A percentile compares a stretch with the other conserved stretches of the same genome.
phyloP scores from a whole-genome alignment of 257 asterid species.

The Fraxinus americana region DNA sequence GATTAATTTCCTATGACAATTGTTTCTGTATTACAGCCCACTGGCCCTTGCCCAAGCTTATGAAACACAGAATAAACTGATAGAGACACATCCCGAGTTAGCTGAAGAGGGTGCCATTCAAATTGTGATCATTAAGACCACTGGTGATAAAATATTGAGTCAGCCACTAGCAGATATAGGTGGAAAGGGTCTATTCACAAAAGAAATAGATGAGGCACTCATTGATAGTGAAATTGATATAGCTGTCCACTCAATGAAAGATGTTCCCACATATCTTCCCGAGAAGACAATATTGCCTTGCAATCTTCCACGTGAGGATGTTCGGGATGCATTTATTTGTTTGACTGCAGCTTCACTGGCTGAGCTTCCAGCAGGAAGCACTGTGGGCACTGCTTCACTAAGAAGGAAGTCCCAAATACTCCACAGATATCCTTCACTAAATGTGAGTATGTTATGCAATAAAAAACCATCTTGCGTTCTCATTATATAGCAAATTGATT shows the following conservation, averaged over 20 bases:
- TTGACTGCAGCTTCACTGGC: constrained; percentile 68
- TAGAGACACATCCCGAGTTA: constrained; percentile 71
- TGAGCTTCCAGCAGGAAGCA: constrained; percentile 84
- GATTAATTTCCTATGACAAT: constrained; percentile 11
- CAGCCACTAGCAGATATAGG: constrained; percentile 99
- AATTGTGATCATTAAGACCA: constrained; percentile 83
- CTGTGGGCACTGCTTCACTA: constrained; percentile 89
- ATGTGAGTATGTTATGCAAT: constrained; percentile 41
- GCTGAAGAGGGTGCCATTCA: constrained; percentile 90
- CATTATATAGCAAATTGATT: not conserved
- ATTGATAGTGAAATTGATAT: constrained; percentile 82
- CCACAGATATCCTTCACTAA: constrained; percentile 74
- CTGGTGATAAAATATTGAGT: constrained; percentile 86
- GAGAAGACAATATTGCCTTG: constrained; percentile 78
- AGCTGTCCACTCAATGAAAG: constrained; percentile 99
- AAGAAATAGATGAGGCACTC: constrained; percentile 96
- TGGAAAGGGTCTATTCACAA: constrained; percentile 94
- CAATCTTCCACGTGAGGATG: constrained; percentile 96
- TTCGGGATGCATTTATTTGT: constrained; percentile 91
- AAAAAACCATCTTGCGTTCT: constrained; percentile 9
- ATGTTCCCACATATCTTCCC: constrained; percentile 95
- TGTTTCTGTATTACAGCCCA: constrained; percentile 74
- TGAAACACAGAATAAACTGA: constrained; percentile 83
- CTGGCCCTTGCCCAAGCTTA: constrained; percentile 96
- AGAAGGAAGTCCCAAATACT: constrained; percentile 96